A percentile compares a stretch with the other conserved stretches of the same genome.
phyloP scores from a whole-genome alignment of 371 early-diverging fungal genomes.

The Saksenaea oblongispora region DNA sequence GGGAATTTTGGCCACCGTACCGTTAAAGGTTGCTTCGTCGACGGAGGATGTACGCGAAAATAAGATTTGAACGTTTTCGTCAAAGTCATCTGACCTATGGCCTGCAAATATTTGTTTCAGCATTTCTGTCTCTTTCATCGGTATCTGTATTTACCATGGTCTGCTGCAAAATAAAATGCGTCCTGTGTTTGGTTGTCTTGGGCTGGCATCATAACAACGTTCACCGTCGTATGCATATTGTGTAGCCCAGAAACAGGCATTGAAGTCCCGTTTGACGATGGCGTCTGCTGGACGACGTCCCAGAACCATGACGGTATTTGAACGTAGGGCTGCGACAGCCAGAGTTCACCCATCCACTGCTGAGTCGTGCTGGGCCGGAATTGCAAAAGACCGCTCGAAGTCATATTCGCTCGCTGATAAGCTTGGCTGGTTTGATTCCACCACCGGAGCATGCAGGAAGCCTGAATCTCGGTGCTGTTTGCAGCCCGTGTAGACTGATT shows the following conservation, averaged over 20 bases:
- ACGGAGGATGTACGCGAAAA: not conserved
- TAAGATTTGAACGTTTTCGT: not conserved
- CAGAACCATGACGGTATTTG: not conserved
- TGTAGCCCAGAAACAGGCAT: not conserved
- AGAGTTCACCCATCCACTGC: not conserved
- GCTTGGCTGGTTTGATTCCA: not conserved
- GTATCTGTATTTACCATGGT: not conserved
- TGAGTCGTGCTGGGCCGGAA: not conserved
- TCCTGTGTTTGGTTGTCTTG: not conserved
- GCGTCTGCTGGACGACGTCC: not conserved
- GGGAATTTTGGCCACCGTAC: not conserved
- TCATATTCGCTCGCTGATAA: not conserved
- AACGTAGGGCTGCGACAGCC: not conserved
- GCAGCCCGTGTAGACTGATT: not conserved
- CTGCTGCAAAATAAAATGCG: not conserved
- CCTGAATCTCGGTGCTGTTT: not conserved
- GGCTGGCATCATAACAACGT: not conserved
- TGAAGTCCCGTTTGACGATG: not conserved
- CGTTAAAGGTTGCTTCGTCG: not conserved
- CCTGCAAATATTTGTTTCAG: not conserved
- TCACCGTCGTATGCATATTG: not conserved
- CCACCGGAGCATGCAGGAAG: not conserved
- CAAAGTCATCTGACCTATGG: not conserved
- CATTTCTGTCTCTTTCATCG: not conserved
- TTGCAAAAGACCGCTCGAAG: not conserved